These are phyloP conservation scores for Gymnopus androsaceus DNA, from an alignment of 1,284 basidiomycete genomes.

Conservation along the genomic window DNA sequence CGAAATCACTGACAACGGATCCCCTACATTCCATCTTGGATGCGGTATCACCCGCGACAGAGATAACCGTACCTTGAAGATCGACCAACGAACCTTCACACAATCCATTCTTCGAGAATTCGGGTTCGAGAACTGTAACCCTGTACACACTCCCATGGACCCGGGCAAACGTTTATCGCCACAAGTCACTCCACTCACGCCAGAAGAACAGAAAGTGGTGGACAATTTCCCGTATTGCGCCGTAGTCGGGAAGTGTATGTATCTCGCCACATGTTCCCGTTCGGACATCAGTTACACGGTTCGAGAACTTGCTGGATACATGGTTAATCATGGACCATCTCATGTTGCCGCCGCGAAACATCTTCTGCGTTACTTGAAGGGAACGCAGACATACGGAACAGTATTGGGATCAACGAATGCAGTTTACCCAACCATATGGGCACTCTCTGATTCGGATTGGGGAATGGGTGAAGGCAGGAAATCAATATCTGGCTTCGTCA, in stretches of 20 bases:
- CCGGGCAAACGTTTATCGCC: neutral
- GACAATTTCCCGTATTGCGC: too few relatives aligned
- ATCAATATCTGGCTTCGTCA: neutral
- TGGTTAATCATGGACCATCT: neutral
- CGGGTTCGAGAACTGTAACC: conserved; percentile 19
- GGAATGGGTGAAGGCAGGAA: neutral
- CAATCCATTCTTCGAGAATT: conserved; percentile 17
- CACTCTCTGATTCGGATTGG: too few relatives aligned
- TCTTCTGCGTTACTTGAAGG: neutral
- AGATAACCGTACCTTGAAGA: conserved; percentile 18
- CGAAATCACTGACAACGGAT: too few relatives aligned
- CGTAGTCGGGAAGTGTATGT: too few relatives aligned
- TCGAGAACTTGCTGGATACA: neutral
- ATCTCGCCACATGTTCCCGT: too few relatives aligned
- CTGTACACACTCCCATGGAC: conserved; percentile 14
- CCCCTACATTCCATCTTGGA: conserved; percentile 27
- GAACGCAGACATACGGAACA: neutral
- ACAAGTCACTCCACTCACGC: neutral
- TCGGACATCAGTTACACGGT: too few relatives aligned
- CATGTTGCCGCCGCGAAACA: neutral
- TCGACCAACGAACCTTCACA: conserved; percentile 31
- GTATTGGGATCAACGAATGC: neutral
- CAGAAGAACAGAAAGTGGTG: too few relatives aligned
- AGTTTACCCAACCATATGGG: neutral
- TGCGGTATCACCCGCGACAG: conserved; percentile 25